These are phyloP conservation scores for Yarrowia yakushimensis DNA, from an alignment of 805 yeast genomes.

Conservation along the genomic window DNA sequence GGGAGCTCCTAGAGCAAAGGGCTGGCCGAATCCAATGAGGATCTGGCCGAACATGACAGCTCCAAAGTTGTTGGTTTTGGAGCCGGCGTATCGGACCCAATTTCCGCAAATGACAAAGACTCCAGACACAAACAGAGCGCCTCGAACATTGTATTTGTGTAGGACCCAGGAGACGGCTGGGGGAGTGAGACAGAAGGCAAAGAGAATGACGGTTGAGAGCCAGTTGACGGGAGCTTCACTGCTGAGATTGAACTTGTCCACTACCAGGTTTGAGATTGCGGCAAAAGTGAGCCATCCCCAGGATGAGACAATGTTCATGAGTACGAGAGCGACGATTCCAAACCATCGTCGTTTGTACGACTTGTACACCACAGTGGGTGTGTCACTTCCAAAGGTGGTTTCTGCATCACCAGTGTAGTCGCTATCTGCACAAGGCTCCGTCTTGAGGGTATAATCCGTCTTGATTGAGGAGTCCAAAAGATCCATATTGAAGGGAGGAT, in stretches of 20 bases:
- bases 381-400: background rate
- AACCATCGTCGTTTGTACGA: conserved; percentile 37
- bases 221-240: conserved; percentile 37
- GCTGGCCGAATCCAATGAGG: conserved; percentile 38
- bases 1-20: conserved; percentile 37
- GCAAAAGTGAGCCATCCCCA: conserved; percentile 40
- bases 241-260: conserved; percentile 30
- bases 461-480: background rate
- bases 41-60: conserved; percentile 39
- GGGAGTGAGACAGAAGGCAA: conserved; percentile 34
- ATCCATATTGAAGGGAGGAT: conserved; percentile 21
- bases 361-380: conserved; percentile 27
- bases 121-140: conserved; percentile 32
- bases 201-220: conserved; percentile 37
- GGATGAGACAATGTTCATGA: conserved; percentile 35
- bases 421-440: conserved; percentile 3
- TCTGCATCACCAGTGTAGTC: background rate
- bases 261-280: conserved; percentile 34
- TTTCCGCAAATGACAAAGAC: conserved; percentile 33
- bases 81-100: conserved; percentile 38
- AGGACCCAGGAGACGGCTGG: conserved; percentile 35
- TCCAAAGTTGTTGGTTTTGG: conserved; percentile 32
- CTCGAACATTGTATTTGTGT: conserved; percentile 30
- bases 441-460: background rate
- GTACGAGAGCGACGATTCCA: conserved; percentile 35